phyloP scores from a whole-genome alignment of 2,329 filamentous ascomycete species.

The Bipolaris bicolor region DNA sequence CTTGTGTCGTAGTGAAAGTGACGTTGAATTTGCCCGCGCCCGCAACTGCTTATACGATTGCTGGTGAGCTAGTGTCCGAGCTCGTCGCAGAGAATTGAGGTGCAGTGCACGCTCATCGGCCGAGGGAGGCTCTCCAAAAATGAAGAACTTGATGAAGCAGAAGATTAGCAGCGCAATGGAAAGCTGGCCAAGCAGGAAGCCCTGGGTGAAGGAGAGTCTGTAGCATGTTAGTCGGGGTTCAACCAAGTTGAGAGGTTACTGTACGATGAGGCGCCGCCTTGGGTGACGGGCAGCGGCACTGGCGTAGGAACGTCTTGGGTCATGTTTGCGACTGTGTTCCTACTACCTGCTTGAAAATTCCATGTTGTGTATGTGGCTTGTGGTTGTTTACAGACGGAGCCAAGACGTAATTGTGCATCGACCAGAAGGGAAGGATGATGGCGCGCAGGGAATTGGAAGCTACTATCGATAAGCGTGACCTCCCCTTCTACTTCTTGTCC shows the following conservation, averaged over 20 bases:
- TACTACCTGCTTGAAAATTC: constrained; percentile 12
- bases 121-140: constrained; percentile 91
- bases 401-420: constrained; percentile 14
- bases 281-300: constrained; percentile 23
- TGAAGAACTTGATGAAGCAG: constrained; percentile 99
- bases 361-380: constrained; percentile 11
- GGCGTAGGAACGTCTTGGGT: constrained; percentile 22
- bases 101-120: constrained; percentile 79
- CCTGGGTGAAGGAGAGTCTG: constrained; percentile 90
- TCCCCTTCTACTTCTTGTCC: constrained; percentile 9
- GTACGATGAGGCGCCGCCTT: constrained; percentile 27
- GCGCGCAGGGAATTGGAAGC: constrained; percentile 6
- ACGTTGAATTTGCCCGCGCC: constrained; percentile 45
- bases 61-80: constrained; percentile 73
- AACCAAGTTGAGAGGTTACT: neutral
- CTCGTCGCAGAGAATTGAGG: constrained; percentile 75
- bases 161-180: constrained; percentile 90
- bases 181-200: constrained; percentile 89
- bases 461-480: constrained; percentile 14
- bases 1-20: constrained; percentile 44
- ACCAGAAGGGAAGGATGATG: constrained; percentile 1
- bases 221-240: constrained; percentile 30
- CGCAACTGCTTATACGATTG: constrained; percentile 35
- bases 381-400: neutral
- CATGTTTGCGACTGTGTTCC: constrained; percentile 17